Conservation (phyloP, 345 rosid genomes). For the Anacardium occidentale region DNA sequence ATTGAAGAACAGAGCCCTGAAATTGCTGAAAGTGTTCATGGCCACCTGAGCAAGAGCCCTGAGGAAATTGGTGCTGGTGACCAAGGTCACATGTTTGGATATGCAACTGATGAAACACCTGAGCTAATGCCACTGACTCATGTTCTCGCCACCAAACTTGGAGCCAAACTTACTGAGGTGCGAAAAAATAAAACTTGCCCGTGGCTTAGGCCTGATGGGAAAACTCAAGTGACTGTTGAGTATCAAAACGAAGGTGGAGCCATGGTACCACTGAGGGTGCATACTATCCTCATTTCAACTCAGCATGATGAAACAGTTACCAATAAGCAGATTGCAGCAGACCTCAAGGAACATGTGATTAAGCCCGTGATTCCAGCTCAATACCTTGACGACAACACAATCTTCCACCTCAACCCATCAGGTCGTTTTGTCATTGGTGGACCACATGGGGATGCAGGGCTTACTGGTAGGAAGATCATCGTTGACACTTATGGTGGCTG, state of each 20-base stretch:
- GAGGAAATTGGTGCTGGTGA: slow-evolving; percentile 31
- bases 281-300: slow-evolving; percentile 32
- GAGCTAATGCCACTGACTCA: slow-evolving; percentile 34
- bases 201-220: slow-evolving; percentile 35
- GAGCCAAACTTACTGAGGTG: slow-evolving; percentile 26
- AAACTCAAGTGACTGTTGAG: slow-evolving; percentile 35
- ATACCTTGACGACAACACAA: slow-evolving; percentile 30
- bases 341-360: slow-evolving; percentile 28
- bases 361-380: slow-evolving; percentile 29
- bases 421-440: slow-evolving; percentile 36
- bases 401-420: slow-evolving; percentile 32
- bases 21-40: slow-evolving; percentile 28
- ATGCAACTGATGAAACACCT: slow-evolving; percentile 34
- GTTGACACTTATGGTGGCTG: slow-evolving; percentile 32
- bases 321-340: slow-evolving; percentile 22
- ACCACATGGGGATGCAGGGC: slow-evolving; percentile 31
- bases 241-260: slow-evolving; percentile 31
- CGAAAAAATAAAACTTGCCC: slow-evolving; percentile 33
- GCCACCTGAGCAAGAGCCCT: slow-evolving; percentile 29
- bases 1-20: slow-evolving; percentile 32
- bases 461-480: slow-evolving; percentile 32
- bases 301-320: slow-evolving; percentile 25
- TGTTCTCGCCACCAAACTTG: slow-evolving; percentile 32
- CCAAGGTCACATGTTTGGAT: slow-evolving; percentile 36
- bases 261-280: slow-evolving; percentile 32